Conservation (phyloP, 2,329 filamentous ascomycete genomes). For the Sporothrix pallida region DNA sequence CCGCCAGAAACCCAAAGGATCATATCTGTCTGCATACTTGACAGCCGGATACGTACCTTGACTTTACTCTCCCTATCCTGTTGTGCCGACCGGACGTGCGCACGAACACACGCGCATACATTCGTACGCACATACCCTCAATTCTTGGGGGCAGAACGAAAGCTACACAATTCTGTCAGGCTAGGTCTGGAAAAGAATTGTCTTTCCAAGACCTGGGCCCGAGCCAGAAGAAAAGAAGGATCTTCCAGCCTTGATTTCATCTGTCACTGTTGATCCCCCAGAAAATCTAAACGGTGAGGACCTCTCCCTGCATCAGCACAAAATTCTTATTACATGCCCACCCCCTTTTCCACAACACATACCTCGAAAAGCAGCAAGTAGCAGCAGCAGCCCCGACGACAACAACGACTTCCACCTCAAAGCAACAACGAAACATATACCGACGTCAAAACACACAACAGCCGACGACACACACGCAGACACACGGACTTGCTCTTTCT, state of each 20-base stretch:
- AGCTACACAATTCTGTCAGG: conserved; percentile 7
- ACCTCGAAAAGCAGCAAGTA: conserved; percentile 27
- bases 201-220: conserved; percentile 13
- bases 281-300: conserved; percentile 31
- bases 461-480: background rate
- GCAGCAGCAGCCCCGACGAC: conserved; percentile 20
- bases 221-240: conserved; percentile 23
- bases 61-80: background rate
- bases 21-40: conserved; percentile 3
- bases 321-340: conserved; percentile 11
- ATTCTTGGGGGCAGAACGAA: conserved; percentile 15
- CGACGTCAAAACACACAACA: conserved; percentile 1
- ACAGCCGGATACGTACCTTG: conserved; percentile 9
- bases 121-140: background rate
- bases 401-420: background rate
- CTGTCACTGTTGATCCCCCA: conserved; percentile 33
- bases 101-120: conserved; percentile 31
- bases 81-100: conserved; percentile 12
- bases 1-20: background rate
- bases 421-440: conserved; percentile 2
- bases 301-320: conserved; percentile 28
- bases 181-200: conserved; percentile 24
- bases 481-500: background rate
- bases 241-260: conserved; percentile 13
- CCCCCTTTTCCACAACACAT: conserved; percentile 5